Evolutionary conservation across 768 basidiomycete genomes (phyloP), one percentile per base, ranked within the genome.

Genomic region (Psilocybe azurescens): DNA sequence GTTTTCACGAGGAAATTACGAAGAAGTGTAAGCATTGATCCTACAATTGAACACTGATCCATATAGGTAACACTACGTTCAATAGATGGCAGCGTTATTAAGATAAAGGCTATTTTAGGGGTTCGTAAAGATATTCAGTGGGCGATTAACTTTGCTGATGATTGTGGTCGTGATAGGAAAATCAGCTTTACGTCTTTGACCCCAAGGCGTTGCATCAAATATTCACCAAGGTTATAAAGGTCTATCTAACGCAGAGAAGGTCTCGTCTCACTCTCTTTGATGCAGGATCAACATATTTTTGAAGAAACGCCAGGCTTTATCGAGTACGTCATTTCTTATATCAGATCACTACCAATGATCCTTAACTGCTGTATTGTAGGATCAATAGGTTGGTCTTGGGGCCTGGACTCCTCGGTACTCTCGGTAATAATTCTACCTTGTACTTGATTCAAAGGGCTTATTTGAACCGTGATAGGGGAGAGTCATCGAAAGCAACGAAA

Each of bases 141-240:
- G 41, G 41, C 38, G 38, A 8, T 44, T 51, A 7, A 3, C 11
- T 50, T 39, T 3, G 5, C 7, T 13, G 32, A 1, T 8, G 29
- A 30, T 28, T 44, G 14, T 18, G n/a, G 38, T 36, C 4, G 16
- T 33, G 33, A 4, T 65, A 75, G 75, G 69, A 71, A 53, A 66
- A 74, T 46, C 67, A 72, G 46, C 70, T 84, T 10, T 79, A 77
- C 56, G 71, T 80, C 1, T 82, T 68, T 55, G 83, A 85, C 59
- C 80, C 82, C 0, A 75, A 73, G 51, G 83, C 82, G 0, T 60
- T 85, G 52, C 73, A 82, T 59, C 78, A 79, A 57, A 78, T 84
- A 47, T 48, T 81, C 13, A 71, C 81, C 56, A 83, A 82, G 70
- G 69, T 63, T 30, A 36, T 49, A 10, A 5, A 44, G 18, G 9